Conservation (phyloP, 176 grass and related monocot species). For the Alopecurus myosuroides region DNA sequence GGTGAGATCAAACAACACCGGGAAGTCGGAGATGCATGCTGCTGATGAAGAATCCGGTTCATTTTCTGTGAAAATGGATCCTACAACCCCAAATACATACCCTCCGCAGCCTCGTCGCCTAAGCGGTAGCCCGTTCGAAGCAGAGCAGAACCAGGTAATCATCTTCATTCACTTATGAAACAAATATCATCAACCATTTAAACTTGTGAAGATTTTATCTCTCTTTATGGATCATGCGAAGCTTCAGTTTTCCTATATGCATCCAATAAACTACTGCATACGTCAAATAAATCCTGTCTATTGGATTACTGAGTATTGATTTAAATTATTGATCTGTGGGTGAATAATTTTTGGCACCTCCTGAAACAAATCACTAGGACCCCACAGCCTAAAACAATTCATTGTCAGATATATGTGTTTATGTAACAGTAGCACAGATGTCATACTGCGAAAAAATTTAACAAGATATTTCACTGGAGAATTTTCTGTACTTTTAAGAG, state of each 20-base stretch:
- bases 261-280: not conserved
- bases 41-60: not conserved
- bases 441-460: not conserved
- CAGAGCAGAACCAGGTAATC: slow-evolving; percentile 51
- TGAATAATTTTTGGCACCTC: not conserved
- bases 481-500: not conserved
- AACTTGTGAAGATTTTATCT: not conserved
- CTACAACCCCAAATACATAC: slow-evolving; percentile 49
- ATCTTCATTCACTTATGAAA: not conserved
- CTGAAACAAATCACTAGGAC: not conserved
- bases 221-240: not conserved
- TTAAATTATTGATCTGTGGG: not conserved
- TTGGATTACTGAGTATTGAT: not conserved
- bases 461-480: not conserved
- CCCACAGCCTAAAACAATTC: not conserved
- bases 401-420: not conserved
- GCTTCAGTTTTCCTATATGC: not conserved
- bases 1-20: not conserved
- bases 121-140: slow-evolving; percentile 23
- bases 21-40: slow-evolving; percentile 13
- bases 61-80: slow-evolving; percentile 32
- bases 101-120: slow-evolving; percentile 33
- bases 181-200: too few species aligned
- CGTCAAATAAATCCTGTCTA: not conserved
- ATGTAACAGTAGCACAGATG: not conserved